Base-by-base conservation (phyloP, 1,139 yeast genomes). In the Candida tunisiensis region DNA sequence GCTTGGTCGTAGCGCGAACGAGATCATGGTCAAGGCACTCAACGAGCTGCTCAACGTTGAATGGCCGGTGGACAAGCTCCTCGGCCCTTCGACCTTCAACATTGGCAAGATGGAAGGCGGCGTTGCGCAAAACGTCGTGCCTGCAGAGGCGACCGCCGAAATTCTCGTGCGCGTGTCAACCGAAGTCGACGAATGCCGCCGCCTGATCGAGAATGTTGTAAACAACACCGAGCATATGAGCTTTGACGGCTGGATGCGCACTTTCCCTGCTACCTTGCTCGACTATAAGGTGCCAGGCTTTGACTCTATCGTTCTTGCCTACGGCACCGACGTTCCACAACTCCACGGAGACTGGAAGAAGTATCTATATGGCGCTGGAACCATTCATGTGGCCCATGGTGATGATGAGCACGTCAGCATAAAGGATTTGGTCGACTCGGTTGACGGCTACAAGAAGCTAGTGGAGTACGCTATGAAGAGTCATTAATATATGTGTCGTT, bases 281-380 rank as follows among this genome's bases (percentile, higher is more conserved):
- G 74, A 72, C 41, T 64, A 53, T 41, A 57, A 71, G 9, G 71
- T 74, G 4, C 69, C 72, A 7, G 82, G 79, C 0, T 74, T 74
- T 40, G 78, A 72, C 3, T 50, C 60, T 3, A 57, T 64, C 20
- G 54, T 61, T 9, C 58, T 69, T 34, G 67, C 75, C 1, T 74
- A 72, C 42, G 60, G 67, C 18, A 74, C 85, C 0, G 85, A 74
- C 40, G 60, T 74, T 28, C 79, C 80, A 3, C 60, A 66, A 35
- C 45, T 72, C 30, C 34, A 42, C 3, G 39, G 40, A 5, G 36
- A 40, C 24, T 49, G 51, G n/a, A 53, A 53, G 18, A 51, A 69
- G 36, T 72, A 67, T 39, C 50, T 74, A 18, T 74, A 71, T 40
- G 85, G 83, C 0, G 79, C 83, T 1, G 85, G 83, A 1, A 51